phyloP scores from a whole-genome alignment of 2,329 filamentous ascomycete species.

The Camillea tinctor region DNA sequence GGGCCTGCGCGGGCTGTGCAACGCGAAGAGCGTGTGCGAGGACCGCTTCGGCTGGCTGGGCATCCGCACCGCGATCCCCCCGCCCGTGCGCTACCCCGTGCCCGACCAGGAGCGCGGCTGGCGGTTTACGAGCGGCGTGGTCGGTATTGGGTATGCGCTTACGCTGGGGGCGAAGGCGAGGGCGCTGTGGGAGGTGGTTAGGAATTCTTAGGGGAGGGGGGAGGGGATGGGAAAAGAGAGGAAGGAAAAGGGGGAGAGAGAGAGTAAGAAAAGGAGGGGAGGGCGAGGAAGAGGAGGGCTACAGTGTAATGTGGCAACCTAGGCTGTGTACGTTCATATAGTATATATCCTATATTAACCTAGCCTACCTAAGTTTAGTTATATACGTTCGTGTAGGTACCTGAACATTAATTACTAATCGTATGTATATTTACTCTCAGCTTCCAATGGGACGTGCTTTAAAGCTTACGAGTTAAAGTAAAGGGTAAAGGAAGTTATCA shows the following conservation, averaged over 20 bases:
- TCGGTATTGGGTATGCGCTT: constrained; percentile 60
- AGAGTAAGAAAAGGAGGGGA: constrained; percentile 9
- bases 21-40: constrained; percentile 80
- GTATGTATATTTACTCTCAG: not conserved
- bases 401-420: not conserved
- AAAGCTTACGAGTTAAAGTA: too few species aligned
- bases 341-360: too few species aligned
- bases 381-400: not conserved
- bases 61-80: constrained; percentile 74
- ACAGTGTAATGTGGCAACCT: not conserved
- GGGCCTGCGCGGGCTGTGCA: constrained; percentile 80
- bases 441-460: too few species aligned
- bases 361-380: too few species aligned
- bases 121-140: constrained; percentile 60
- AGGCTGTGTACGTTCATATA: too few species aligned
- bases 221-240: constrained; percentile 25
- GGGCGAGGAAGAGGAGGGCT: not conserved
- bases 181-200: constrained; percentile 42
- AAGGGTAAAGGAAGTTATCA: too few species aligned
- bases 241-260: not conserved
- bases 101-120: constrained; percentile 61
- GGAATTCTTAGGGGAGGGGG: constrained; percentile 36
- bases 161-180: constrained; percentile 37
- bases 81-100: constrained; percentile 79
- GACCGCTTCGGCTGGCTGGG: constrained; percentile 66